phyloP scores from a whole-genome alignment of 192 early-diverging fungal genomes.

The Entomortierella beljakovae region DNA sequence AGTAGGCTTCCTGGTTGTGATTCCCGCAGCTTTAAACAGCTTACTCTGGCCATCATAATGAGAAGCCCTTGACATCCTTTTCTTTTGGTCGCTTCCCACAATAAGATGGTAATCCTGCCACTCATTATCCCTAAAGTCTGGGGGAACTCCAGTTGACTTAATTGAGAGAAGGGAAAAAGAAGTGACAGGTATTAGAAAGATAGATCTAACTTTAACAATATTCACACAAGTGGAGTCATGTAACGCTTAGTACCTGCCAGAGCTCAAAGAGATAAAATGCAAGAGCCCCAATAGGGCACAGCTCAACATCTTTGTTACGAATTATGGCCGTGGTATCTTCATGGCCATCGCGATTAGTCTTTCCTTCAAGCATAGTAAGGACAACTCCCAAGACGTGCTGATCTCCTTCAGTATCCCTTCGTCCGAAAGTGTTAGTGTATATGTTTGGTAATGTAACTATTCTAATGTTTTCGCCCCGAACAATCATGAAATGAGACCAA shows the following conservation, averaged over 20 bases:
- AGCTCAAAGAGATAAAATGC: slow-evolving; percentile 8
- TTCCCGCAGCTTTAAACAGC: not conserved
- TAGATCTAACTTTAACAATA: not conserved
- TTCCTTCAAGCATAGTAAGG: slow-evolving; percentile 5
- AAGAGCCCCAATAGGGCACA: slow-evolving; percentile 1
- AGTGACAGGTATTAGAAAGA: too few relatives aligned
- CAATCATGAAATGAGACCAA: slow-evolving; percentile 4
- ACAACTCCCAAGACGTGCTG: slow-evolving; percentile 2
- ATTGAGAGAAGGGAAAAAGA: not conserved
- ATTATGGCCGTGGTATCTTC: not conserved
- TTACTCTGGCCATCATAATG: not conserved
- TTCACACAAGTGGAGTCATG: not conserved
- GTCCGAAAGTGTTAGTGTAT: not conserved
- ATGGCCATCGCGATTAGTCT: slow-evolving; percentile 4
- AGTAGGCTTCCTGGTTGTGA: not conserved
- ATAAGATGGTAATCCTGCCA: not conserved
- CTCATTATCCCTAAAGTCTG: not conserved
- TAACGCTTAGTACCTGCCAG: slow-evolving; percentile 8
- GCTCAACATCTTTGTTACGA: slow-evolving; percentile 1
- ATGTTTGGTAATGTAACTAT: slow-evolving; percentile 1
- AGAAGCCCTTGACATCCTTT: not conserved
- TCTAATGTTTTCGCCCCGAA: slow-evolving; percentile 2
- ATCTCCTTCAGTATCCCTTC: not conserved
- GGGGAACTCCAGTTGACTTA: not conserved
- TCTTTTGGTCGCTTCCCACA: not conserved